phyloP scores from a whole-genome alignment of 1,284 basidiomycete species.

The Cutaneotrichosporon sp. region DNA sequence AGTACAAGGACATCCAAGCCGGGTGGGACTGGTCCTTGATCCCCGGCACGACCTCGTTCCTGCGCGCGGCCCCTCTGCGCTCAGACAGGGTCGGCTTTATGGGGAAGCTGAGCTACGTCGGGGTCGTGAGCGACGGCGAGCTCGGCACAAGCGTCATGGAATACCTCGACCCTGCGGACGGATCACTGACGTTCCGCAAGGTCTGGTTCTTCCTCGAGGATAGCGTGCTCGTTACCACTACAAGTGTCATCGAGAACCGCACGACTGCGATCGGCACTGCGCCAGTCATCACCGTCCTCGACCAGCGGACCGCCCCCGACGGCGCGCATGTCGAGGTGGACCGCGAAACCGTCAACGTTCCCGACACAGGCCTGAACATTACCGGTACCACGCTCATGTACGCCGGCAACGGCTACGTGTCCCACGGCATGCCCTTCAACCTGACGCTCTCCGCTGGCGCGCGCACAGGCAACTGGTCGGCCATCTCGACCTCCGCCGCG shows the following conservation, averaged over 20 bases:
- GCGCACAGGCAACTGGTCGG: constrained; percentile 64
- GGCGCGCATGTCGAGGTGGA: constrained; percentile 56
- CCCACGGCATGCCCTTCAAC: constrained; percentile 35
- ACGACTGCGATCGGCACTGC: constrained; percentile 41
- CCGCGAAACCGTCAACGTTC: constrained; percentile 32
- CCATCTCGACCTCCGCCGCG: constrained; percentile 63
- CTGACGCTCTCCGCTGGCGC: constrained; percentile 57
- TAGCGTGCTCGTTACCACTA: constrained; percentile 64
- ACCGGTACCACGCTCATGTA: constrained; percentile 34
- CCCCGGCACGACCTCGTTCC: constrained; percentile 68
- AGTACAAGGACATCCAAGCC: constrained; percentile 68
- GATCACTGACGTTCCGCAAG: constrained; percentile 64
- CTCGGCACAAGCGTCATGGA: constrained; percentile 63
- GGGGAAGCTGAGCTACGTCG: constrained; percentile 63
- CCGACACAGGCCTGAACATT: not conserved
- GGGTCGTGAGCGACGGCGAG: constrained; percentile 62
- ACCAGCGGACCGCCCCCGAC: constrained; percentile 56
- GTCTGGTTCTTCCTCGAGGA: constrained; percentile 70
- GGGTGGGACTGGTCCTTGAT: constrained; percentile 73
- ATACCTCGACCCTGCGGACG: constrained; percentile 58
- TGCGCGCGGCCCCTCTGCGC: constrained; percentile 57
- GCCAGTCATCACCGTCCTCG: constrained; percentile 65
- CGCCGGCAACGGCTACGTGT: constrained; percentile 37
- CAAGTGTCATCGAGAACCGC: constrained; percentile 51
- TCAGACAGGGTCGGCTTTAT: constrained; percentile 55